A percentile compares a stretch with the other conserved stretches of the same genome.
Conservation (phyloP, 108 stramenopile species). For the Stephanodiscus minutulus region DNA sequence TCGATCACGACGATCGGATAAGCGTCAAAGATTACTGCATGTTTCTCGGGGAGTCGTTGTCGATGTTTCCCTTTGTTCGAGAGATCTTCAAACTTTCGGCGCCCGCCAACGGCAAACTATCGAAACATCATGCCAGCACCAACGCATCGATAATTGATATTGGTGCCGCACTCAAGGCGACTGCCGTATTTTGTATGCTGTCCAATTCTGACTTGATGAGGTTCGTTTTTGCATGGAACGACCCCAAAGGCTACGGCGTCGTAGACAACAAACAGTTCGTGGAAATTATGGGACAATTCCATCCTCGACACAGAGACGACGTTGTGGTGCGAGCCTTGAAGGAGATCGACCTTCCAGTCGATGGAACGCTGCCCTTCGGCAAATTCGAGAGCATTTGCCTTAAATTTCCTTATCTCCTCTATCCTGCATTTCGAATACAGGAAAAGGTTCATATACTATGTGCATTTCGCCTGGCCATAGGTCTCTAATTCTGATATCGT, state of each 20-base stretch:
- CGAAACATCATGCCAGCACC: slow-evolving; percentile 8
- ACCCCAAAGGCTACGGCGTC: slow-evolving; percentile 30
- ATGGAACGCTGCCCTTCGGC: slow-evolving; percentile 26
- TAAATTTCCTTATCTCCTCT: slow-evolving; percentile 32
- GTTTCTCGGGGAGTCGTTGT: slow-evolving; percentile 37
- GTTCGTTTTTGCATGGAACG: slow-evolving; percentile 40
- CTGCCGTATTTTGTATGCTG: slow-evolving; percentile 45
- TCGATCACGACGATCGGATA: slow-evolving; percentile 31
- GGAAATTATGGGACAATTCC: slow-evolving; percentile 26
- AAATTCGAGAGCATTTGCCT: slow-evolving; percentile 9
- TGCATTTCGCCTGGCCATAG: neutral
- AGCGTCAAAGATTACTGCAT: slow-evolving; percentile 32
- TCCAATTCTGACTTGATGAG: slow-evolving; percentile 25
- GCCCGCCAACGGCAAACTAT: neutral
- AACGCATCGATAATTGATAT: slow-evolving; percentile 23
- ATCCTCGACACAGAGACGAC: slow-evolving; percentile 34
- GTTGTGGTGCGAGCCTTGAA: slow-evolving; percentile 22
- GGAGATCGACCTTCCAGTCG: slow-evolving; percentile 30
- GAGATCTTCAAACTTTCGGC: slow-evolving; percentile 44
- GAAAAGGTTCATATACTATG: slow-evolving; percentile 14
- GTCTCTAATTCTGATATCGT: slow-evolving; percentile 2
- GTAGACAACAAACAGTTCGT: slow-evolving; percentile 38
- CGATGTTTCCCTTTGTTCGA: slow-evolving; percentile 29
- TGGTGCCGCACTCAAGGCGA: slow-evolving; percentile 48
- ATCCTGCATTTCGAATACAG: slow-evolving; percentile 49